A percentile compares a stretch with the other conserved stretches of the same genome.
Conservation (phyloP, 805 yeast species). For the Lachancea sp. region DNA sequence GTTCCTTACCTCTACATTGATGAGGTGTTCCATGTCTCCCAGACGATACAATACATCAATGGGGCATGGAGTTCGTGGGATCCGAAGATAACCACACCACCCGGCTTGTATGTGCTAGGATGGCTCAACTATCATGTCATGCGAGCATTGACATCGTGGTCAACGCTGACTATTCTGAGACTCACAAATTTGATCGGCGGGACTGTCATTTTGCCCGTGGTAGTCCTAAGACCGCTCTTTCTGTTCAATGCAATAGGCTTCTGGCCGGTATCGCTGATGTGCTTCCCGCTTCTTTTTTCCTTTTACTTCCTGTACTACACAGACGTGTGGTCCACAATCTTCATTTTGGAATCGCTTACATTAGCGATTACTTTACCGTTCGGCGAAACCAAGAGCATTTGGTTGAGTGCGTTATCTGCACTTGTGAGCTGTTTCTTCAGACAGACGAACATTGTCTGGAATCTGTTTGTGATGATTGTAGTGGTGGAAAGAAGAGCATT, state of each 20-base stretch:
- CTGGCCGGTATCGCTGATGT: constrained; percentile 39
- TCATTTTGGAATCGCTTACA: constrained; percentile 52
- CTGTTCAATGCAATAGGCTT: constrained; percentile 38
- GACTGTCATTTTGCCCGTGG: constrained; percentile 43
- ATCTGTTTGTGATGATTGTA: constrained; percentile 50
- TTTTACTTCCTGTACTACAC: constrained; percentile 82
- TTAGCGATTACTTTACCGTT: constrained; percentile 38
- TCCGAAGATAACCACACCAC: constrained; percentile 91
- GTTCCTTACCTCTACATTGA: constrained; percentile 39
- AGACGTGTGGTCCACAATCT: constrained; percentile 83
- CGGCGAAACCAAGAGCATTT: constrained; percentile 32
- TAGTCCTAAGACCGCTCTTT: constrained; percentile 37
- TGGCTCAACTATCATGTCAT: constrained; percentile 29
- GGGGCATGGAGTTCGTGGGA: constrained; percentile 71
- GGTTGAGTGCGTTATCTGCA: constrained; percentile 50
- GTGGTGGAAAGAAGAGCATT: constrained; percentile 47
- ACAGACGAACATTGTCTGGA: constrained; percentile 91
- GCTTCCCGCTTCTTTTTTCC: constrained; percentile 66
- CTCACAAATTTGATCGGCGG: constrained; percentile 65
- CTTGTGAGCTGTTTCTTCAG: constrained; percentile 66
- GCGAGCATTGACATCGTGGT: constrained; percentile 20
- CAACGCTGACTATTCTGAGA: constrained; percentile 40
- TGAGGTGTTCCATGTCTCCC: constrained; percentile 81
- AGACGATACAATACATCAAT: constrained; percentile 59
- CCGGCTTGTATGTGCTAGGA: constrained; percentile 68